Evolutionary conservation across 441 rosid species (phyloP).

Genomic region (Erodium moschatum): DNA sequence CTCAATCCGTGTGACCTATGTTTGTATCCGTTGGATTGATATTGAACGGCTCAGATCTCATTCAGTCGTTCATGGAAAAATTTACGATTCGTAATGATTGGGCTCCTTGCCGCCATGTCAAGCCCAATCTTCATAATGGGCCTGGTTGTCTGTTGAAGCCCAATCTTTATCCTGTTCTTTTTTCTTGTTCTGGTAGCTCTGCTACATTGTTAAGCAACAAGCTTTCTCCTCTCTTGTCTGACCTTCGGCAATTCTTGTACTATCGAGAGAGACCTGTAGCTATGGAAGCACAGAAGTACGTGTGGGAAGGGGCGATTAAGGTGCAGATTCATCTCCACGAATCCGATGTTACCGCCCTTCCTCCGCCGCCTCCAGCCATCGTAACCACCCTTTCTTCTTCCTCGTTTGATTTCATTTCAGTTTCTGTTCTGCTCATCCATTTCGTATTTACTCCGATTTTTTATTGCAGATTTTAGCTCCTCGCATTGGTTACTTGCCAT

Average conservation of each 20-base stretch:
- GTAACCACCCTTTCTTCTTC: slow-evolving; percentile 19
- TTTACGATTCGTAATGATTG: no score
- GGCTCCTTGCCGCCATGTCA: no score
- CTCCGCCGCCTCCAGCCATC: slow-evolving; percentile 70
- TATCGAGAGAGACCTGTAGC: not conserved
- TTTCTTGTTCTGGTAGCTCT: no score
- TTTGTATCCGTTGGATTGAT: no score
- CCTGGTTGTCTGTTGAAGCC: no score
- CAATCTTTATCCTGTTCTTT: no score
- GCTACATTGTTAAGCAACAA: no score
- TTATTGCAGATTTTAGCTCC: slow-evolving; percentile 55
- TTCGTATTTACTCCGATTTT: not conserved
- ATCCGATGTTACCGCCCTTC: slow-evolving; percentile 75
- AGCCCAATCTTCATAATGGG: no score
- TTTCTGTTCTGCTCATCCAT: not conserved
- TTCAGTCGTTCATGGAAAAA: no score
- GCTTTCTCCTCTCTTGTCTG: not conserved
- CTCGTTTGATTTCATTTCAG: not conserved
- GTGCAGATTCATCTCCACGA: slow-evolving; percentile 76
- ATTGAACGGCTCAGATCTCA: no score
- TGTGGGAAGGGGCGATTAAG: slow-evolving; percentile 94
- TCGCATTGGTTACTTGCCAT: slow-evolving; percentile 70
- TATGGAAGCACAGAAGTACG: slow-evolving; percentile 54
- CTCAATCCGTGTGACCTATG: no score
- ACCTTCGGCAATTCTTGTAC: not conserved